phyloP scores from a whole-genome alignment of 2,329 filamentous ascomycete genomes.

The Dactylonectria estremocensis region DNA sequence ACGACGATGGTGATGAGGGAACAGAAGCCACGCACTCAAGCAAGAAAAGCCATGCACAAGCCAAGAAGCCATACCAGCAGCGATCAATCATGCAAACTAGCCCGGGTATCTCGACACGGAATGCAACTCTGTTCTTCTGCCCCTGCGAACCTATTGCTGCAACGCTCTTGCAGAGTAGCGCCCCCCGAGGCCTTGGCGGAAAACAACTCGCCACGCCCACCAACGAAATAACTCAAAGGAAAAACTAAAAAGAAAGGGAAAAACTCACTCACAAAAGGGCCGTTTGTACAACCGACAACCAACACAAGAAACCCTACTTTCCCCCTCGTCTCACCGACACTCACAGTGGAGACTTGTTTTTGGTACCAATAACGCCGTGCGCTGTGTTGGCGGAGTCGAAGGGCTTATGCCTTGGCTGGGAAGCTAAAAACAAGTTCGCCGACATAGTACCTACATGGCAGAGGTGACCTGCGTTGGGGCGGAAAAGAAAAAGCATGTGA shows the following conservation, averaged over 20 bases:
- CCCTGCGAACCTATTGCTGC: too few relatives aligned
- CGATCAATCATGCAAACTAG: too few relatives aligned
- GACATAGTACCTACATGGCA: background rate
- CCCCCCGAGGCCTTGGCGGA: background rate
- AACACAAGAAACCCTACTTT: background rate
- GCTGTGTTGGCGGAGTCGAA: background rate
- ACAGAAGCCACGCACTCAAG: too few relatives aligned
- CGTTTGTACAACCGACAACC: background rate
- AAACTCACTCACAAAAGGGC: background rate
- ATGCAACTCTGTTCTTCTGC: too few relatives aligned
- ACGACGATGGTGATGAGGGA: too few relatives aligned
- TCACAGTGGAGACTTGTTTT: background rate
- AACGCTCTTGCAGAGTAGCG: background rate
- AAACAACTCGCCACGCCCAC: background rate
- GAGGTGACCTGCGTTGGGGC: background rate
- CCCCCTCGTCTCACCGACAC: background rate
- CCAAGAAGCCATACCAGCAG: too few relatives aligned
- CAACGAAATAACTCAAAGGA: background rate
- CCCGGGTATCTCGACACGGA: too few relatives aligned
- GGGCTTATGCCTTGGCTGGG: background rate
- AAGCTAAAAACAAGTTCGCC: background rate
- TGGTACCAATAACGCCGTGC: background rate
- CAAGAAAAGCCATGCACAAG: too few relatives aligned
- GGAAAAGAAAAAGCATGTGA: constrained; percentile 1
- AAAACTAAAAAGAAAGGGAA: background rate